Evolutionary conservation across 164 flowering plant genomes (phyloP).

Genomic region (Liriodendron chinense): DNA sequence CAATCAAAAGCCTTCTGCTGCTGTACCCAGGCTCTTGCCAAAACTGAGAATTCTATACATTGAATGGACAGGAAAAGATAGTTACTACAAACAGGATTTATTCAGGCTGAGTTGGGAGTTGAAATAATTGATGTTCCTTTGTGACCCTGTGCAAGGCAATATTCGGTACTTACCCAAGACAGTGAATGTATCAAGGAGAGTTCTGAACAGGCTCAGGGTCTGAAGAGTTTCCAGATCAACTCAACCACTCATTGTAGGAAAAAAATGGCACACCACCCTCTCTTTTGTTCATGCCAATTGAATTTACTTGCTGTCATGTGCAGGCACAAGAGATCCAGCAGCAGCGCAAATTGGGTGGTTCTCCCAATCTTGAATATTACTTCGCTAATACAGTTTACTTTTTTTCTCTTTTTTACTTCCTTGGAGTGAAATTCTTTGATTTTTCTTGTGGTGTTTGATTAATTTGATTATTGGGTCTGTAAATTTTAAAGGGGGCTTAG

Average conservation of each 20-base stretch:
- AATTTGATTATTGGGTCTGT: constrained; percentile 12
- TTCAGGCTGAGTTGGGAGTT: too few species aligned
- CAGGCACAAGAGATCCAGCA: background rate
- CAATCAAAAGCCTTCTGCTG: background rate
- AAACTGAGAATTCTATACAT: background rate
- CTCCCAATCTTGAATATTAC: constrained; percentile 4
- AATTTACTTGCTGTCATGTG: background rate
- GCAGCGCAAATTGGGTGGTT: background rate
- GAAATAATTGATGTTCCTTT: too few species aligned
- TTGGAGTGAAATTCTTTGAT: constrained; percentile 13
- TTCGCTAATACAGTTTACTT: constrained; percentile 9
- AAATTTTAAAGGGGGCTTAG: constrained; percentile 1
- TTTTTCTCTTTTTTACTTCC: background rate
- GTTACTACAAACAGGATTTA: too few species aligned
- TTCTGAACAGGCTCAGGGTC: background rate
- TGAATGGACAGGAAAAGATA: background rate
- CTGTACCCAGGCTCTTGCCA: background rate
- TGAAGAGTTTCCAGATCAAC: background rate
- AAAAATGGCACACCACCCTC: too few species aligned
- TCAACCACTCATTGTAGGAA: background rate
- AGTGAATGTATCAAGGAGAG: background rate
- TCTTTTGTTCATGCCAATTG: too few species aligned
- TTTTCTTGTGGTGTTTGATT: background rate
- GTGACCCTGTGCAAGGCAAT: too few species aligned
- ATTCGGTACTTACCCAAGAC: too few species aligned